Evolutionary conservation across 768 basidiomycete species (phyloP).

Genomic region (Tricholoma bakamatsutake): DNA sequence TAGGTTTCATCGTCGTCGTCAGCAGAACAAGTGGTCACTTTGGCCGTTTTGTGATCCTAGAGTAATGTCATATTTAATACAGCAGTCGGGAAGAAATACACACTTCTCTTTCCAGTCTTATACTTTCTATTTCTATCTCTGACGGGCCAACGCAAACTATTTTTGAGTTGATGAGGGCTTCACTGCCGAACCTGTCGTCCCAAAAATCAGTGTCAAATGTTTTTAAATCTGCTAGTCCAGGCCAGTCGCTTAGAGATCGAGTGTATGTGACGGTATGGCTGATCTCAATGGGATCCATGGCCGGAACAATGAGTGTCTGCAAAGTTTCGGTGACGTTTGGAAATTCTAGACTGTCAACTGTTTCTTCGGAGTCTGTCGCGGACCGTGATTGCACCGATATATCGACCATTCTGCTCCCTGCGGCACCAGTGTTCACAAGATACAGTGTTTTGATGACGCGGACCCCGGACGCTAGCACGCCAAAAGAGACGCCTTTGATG

Average conservation of each 20-base stretch:
- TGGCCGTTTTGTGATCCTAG: conserved; percentile 40
- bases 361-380: conserved; percentile 19
- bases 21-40: conserved; percentile 47
- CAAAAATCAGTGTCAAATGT: conserved; percentile 49
- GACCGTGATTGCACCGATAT: conserved; percentile 68
- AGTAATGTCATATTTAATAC: neutral
- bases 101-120: conserved; percentile 46
- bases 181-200: conserved; percentile 46
- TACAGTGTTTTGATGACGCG: conserved; percentile 56
- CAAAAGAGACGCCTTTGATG: conserved; percentile 69
- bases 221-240: conserved; percentile 45
- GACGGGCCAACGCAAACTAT: conserved; percentile 53
- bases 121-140: conserved; percentile 44
- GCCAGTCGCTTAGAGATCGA: conserved; percentile 33
- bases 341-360: conserved; percentile 18
- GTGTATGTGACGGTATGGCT: conserved; percentile 51
- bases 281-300: conserved; percentile 54
- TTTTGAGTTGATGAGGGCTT: conserved; percentile 49
- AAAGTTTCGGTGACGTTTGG: conserved; percentile 53
- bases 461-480: conserved; percentile 53
- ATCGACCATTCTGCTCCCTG: conserved; percentile 73
- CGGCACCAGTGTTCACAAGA: conserved; percentile 53
- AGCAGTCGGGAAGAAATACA: conserved; percentile 7
- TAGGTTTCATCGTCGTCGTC: conserved; percentile 40
- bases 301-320: conserved; percentile 61